These are phyloP conservation scores for Epithemia pelagica DNA, from an alignment of 108 stramenopile species.

Conservation along the genomic window DNA sequence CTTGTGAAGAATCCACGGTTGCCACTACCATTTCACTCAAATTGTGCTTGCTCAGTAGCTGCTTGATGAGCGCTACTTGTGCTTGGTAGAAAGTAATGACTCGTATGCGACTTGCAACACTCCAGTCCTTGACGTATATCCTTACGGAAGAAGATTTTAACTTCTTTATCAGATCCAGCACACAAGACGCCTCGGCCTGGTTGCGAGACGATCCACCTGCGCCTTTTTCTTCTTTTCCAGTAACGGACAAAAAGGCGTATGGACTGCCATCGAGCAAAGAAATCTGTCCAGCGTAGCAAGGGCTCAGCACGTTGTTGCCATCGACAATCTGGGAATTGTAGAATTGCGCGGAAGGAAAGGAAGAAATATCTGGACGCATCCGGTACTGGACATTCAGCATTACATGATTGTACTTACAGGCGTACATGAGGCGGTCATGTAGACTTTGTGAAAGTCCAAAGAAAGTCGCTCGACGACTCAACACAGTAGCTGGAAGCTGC, in stretches of 20 bases:
- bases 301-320: conserved; percentile 50
- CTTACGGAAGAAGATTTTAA: conserved; percentile 12
- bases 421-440: conserved; percentile 75
- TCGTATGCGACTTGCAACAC: conserved; percentile 47
- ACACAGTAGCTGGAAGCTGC: conserved; percentile 73
- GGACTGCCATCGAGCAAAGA: conserved; percentile 23
- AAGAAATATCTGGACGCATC: conserved; percentile 59
- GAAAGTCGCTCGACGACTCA: conserved; percentile 39
- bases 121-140: conserved; percentile 23
- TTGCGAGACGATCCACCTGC: conserved; percentile 60
- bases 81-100: conserved; percentile 84
- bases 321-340: conserved; percentile 55
- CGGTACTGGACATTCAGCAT: conserved; percentile 83
- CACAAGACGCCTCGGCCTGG: conserved; percentile 44
- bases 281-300: conserved; percentile 18
- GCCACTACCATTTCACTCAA: conserved; percentile 44
- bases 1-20: conserved; percentile 80
- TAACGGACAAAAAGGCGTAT: conserved; percentile 53
- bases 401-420: conserved; percentile 51
- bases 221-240: conserved; percentile 31
- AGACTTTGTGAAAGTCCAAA: conserved; percentile 56
- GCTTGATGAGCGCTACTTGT: conserved; percentile 57
- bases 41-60: conserved; percentile 30
- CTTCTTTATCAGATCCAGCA: conserved; percentile 41
- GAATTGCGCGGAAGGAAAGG: conserved; percentile 61